Conservation (phyloP, 768 basidiomycete genomes). For the Wakefieldia striispora region DNA sequence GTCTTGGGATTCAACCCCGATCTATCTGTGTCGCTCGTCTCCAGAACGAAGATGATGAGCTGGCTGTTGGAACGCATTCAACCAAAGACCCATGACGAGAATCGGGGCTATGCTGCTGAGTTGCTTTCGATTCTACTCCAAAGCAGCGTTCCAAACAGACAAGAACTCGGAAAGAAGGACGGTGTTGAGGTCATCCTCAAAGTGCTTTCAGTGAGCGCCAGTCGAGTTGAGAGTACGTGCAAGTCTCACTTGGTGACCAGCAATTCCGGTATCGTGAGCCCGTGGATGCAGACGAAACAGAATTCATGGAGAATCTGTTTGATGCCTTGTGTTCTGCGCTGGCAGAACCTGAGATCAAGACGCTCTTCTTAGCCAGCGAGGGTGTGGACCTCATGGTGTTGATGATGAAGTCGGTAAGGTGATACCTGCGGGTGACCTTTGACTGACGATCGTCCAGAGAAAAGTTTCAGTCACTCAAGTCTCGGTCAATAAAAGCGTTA, state of each 20-base stretch:
- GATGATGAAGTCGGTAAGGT: constrained; percentile 83
- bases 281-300: constrained; percentile 81
- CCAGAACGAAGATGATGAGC: constrained; percentile 68
- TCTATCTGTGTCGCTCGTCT: constrained; percentile 65
- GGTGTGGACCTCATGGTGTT: constrained; percentile 97
- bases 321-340: constrained; percentile 86
- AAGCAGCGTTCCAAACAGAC: constrained; percentile 62
- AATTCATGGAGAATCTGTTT: constrained; percentile 98
- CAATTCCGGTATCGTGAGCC: constrained; percentile 89
- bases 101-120: constrained; percentile 91
- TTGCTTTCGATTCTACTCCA: constrained; percentile 89
- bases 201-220: constrained; percentile 69
- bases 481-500: constrained; percentile 84
- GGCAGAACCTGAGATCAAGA: constrained; percentile 74
- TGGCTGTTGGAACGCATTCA: constrained; percentile 82
- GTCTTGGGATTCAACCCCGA: constrained; percentile 81
- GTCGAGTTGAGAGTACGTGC: background rate
- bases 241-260: constrained; percentile 38
- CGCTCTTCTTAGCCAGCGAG: constrained; percentile 82
- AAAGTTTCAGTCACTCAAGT: constrained; percentile 68
- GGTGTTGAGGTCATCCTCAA: constrained; percentile 78
- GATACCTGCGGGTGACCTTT: background rate
- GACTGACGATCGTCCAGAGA: constrained; percentile 49
- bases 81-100: constrained; percentile 77
- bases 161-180: constrained; percentile 65